Conservation (phyloP, 2,329 filamentous ascomycete species). For the Chaetothyriales sp. region DNA sequence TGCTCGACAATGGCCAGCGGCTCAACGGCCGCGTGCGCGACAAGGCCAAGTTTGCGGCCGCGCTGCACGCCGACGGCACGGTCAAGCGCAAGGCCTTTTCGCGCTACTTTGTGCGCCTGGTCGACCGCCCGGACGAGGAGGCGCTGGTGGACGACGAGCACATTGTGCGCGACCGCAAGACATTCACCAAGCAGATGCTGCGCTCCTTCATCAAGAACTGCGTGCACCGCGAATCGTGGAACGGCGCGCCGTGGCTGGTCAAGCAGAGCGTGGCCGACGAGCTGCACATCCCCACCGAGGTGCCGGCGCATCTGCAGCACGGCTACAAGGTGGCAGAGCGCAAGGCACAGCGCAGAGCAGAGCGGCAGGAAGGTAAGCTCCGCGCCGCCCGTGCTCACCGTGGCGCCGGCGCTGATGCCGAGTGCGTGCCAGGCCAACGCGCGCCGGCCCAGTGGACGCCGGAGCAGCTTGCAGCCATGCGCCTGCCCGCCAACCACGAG, state of each 20-base stretch:
- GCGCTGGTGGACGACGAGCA: constrained; percentile 68
- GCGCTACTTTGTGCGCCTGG: constrained; percentile 66
- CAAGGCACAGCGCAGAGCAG: constrained; percentile 45
- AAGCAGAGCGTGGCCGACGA: constrained; percentile 70
- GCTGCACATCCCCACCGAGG: constrained; percentile 75
- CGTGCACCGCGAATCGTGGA: constrained; percentile 83
- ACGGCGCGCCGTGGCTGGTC: constrained; percentile 90
- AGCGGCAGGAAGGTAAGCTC: constrained; percentile 6
- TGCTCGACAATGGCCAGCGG: constrained; percentile 48
- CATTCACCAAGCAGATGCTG: constrained; percentile 88
- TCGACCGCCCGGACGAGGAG: constrained; percentile 58
- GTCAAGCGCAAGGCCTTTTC: constrained; percentile 55
- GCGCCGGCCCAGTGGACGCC: constrained; percentile 21
- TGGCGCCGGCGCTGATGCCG: constrained; percentile 34
- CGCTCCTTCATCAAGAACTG: constrained; percentile 92
- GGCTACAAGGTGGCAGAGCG: constrained; percentile 66
- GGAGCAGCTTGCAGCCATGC: not conserved
- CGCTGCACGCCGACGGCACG: constrained; percentile 51
- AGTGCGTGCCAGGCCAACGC: constrained; percentile 22
- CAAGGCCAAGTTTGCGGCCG: constrained; percentile 60
- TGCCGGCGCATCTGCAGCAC: constrained; percentile 69
- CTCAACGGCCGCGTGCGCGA: constrained; percentile 66
- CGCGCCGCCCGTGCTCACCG: constrained; percentile 15
- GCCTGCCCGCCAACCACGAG: constrained; percentile 17
- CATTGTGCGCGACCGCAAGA: constrained; percentile 72